Conservation (phyloP, 352 stramenopile species). For the Pythium utonaiense region DNA sequence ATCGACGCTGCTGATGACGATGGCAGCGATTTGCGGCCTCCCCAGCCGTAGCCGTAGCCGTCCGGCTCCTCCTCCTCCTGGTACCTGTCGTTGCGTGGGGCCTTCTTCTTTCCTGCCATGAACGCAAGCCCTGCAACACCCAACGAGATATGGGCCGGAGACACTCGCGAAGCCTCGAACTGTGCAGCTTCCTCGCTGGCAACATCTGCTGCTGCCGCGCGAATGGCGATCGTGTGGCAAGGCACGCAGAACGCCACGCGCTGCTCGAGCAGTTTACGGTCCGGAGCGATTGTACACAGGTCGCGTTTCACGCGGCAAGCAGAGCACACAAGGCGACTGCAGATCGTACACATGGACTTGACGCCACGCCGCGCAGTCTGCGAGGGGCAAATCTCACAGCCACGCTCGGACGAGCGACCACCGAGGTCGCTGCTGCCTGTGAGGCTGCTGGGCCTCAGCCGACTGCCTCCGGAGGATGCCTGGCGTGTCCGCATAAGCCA, state of each 20-base stretch:
- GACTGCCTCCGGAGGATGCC: background rate
- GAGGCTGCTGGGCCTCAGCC: background rate
- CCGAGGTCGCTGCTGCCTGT: constrained; percentile 11
- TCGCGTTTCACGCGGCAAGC: constrained; percentile 51
- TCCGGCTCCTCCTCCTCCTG: background rate
- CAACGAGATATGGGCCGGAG: background rate
- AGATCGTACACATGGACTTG: constrained; percentile 35
- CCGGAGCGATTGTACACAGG: constrained; percentile 18
- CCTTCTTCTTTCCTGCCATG: background rate
- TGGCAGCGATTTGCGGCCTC: constrained; percentile 15
- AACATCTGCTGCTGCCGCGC: constrained; percentile 13
- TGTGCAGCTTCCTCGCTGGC: constrained; percentile 16
- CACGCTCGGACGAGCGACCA: background rate
- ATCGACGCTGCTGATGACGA: constrained; percentile 14
- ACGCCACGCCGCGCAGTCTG: background rate
- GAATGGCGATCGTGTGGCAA: constrained; percentile 21
- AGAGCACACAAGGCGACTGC: constrained; percentile 46
- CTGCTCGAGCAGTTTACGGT: constrained; percentile 8
- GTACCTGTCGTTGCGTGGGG: too few relatives aligned
- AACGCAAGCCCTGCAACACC: background rate
- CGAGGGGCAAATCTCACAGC: constrained; percentile 21
- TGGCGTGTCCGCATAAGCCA: constrained; percentile 27
- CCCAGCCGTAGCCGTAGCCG: background rate
- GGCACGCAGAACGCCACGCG: constrained; percentile 21
- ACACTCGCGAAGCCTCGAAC: background rate